phyloP scores from a whole-genome alignment of 2,329 filamentous ascomycete species.

The Aureobasidium sp. region DNA sequence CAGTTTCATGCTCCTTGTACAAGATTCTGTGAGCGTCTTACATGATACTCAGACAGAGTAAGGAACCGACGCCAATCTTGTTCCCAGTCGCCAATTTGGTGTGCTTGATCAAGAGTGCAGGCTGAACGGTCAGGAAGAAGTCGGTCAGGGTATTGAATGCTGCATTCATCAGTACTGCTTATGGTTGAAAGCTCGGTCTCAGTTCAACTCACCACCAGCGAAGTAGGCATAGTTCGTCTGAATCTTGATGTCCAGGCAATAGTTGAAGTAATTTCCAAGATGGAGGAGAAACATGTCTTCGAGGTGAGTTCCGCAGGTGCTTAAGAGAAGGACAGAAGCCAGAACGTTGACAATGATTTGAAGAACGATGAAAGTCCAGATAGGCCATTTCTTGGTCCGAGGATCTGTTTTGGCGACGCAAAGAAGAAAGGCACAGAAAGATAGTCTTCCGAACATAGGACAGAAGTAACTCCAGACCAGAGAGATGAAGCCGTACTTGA shows the following conservation, averaged over 20 bases:
- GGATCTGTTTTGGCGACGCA: slow-evolving; percentile 21
- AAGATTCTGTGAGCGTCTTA: neutral
- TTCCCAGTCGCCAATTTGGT: slow-evolving; percentile 18
- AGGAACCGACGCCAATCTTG: slow-evolving; percentile 19
- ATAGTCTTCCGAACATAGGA: slow-evolving; percentile 21
- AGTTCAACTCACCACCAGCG: slow-evolving; percentile 12
- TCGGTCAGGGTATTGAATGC: slow-evolving; percentile 24
- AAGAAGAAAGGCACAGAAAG: slow-evolving; percentile 23
- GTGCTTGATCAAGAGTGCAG: slow-evolving; percentile 22
- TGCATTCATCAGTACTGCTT: slow-evolving; percentile 11
- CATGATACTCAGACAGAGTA: slow-evolving; percentile 22
- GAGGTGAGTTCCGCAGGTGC: slow-evolving; percentile 21
- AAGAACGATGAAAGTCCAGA: slow-evolving; percentile 19
- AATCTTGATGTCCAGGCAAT: slow-evolving; percentile 18
- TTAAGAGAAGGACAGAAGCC: slow-evolving; percentile 19
- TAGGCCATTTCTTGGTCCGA: slow-evolving; percentile 20
- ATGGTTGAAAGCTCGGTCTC: neutral
- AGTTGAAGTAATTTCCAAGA: slow-evolving; percentile 4
- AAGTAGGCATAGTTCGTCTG: slow-evolving; percentile 17
- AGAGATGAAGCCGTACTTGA: slow-evolving; percentile 18
- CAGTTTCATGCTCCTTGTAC: neutral
- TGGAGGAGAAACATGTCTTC: slow-evolving; percentile 15
- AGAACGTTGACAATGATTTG: slow-evolving; percentile 21
- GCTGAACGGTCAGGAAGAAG: slow-evolving; percentile 21
- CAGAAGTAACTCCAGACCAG: slow-evolving; percentile 19